phyloP scores from a whole-genome alignment of 2,329 filamentous ascomycete species.

The Pseudopithomyces chartarum region DNA sequence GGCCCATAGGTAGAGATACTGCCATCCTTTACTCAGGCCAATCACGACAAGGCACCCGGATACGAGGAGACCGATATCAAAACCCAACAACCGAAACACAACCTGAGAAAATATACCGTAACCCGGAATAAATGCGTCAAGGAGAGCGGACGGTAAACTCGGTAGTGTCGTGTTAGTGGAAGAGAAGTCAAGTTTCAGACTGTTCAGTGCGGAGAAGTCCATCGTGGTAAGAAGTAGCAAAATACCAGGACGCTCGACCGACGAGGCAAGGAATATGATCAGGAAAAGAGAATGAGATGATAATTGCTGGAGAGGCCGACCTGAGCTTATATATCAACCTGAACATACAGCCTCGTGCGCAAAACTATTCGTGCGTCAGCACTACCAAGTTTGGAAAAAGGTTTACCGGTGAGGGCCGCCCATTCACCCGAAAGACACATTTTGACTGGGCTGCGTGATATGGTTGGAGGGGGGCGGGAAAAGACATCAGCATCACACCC shows the following conservation, averaged over 20 bases:
- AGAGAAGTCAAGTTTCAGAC: conserved; percentile 20
- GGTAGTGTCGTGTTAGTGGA: conserved; percentile 24
- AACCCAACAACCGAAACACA: conserved; percentile 48
- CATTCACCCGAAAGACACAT: too few relatives aligned
- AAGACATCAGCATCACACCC: not conserved
- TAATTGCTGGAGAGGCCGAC: too few relatives aligned
- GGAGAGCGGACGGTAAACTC: conserved; percentile 51
- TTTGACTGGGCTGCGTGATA: too few relatives aligned
- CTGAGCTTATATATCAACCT: too few relatives aligned
- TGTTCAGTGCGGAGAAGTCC: conserved; percentile 27
- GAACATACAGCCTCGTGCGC: not conserved
- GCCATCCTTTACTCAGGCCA: conserved; percentile 44
- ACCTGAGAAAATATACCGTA: conserved; percentile 55
- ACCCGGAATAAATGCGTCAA: conserved; percentile 58
- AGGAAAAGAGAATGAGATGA: too few relatives aligned
- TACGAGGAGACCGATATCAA: conserved; percentile 56
- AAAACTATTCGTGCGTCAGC: not conserved
- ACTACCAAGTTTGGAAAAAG: too few relatives aligned
- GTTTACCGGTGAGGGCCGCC: too few relatives aligned
- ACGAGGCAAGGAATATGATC: too few relatives aligned
- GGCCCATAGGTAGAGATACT: conserved; percentile 19
- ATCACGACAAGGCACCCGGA: conserved; percentile 50
- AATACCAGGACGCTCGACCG: too few relatives aligned
- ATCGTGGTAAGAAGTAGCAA: conserved; percentile 12
- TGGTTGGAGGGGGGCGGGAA: too few relatives aligned